Conservation (phyloP, 169 alveolate genomes). For the Ichthyophthirius multifiliis region DNA sequence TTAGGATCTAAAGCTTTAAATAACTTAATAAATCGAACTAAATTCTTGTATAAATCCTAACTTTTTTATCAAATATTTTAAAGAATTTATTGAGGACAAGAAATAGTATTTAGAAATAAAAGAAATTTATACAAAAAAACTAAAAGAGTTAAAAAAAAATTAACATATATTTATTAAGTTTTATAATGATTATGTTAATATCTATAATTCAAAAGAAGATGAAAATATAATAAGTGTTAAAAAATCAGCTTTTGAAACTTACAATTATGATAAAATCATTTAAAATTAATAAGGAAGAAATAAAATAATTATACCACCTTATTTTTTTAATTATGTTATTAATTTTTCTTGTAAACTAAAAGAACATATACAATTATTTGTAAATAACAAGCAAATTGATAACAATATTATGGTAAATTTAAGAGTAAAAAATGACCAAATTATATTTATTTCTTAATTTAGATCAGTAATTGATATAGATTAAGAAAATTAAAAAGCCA, state of each 20-base stretch:
- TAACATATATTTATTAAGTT: background rate
- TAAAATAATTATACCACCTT: background rate
- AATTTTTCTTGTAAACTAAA: background rate
- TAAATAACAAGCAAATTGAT: background rate
- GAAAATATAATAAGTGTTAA: background rate
- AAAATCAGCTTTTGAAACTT: background rate
- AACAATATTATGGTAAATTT: background rate
- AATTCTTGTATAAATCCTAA: background rate
- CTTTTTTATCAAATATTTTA: background rate
- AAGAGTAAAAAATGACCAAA: background rate
- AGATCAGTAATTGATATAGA: background rate
- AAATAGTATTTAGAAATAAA: background rate
- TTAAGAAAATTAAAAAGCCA: background rate
- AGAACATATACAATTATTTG: background rate
- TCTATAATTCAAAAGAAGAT: background rate
- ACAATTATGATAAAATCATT: background rate
- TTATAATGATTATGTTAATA: background rate
- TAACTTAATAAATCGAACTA: background rate
- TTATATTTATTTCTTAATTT: background rate
- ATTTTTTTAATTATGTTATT: background rate
- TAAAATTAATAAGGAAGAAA: background rate
- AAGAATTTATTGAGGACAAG: background rate
- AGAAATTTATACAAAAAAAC: background rate
- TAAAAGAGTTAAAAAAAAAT: slow-evolving; percentile 4
- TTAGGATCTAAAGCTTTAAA: background rate